phyloP scores from a whole-genome alignment of 1,284 basidiomycete genomes.

The Cutaneotrichosporon sp. region DNA sequence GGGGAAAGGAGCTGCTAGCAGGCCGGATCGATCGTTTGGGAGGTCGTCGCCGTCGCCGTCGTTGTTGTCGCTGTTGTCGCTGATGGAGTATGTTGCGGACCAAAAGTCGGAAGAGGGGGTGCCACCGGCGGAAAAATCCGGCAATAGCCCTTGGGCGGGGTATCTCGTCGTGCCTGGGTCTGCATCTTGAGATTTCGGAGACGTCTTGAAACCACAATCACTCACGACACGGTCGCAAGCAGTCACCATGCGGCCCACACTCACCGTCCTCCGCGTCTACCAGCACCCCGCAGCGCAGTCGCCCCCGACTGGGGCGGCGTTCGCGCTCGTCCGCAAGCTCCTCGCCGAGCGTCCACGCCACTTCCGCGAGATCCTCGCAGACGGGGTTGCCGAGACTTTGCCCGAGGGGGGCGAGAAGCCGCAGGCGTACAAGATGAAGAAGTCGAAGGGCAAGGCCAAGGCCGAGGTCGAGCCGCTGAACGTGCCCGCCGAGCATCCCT shows the following conservation, averaged over 20 bases:
- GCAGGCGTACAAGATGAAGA: neutral
- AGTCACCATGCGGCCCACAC: conserved; percentile 1
- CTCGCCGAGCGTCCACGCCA: conserved; percentile 28
- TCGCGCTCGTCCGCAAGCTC: conserved; percentile 30
- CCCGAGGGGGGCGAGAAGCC: neutral
- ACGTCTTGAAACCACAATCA: too few relatives aligned
- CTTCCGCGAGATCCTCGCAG: conserved; percentile 35
- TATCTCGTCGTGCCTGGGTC: neutral
- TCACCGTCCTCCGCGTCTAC: neutral
- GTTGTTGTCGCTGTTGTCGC: too few relatives aligned
- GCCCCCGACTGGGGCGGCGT: conserved; percentile 26
- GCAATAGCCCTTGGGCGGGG: neutral
- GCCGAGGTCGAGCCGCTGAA: conserved; percentile 3
- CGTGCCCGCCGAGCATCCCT: conserved; percentile 38
- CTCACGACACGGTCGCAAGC: too few relatives aligned
- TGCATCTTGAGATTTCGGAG: neutral
- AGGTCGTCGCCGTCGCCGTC: neutral
- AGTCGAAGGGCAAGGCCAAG: conserved; percentile 10
- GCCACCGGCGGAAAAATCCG: conserved; percentile 8
- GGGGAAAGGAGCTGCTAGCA: neutral
- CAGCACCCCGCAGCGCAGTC: neutral
- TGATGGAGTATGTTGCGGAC: too few relatives aligned
- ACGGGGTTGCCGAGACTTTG: conserved; percentile 16
- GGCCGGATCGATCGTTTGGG: neutral
- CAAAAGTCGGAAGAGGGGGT: conserved; percentile 14